Evolutionary conservation across 129 eudicot species (phyloP), one percentile per base, ranked within the genome.

Genomic region (Oenanthe sinensis): DNA sequence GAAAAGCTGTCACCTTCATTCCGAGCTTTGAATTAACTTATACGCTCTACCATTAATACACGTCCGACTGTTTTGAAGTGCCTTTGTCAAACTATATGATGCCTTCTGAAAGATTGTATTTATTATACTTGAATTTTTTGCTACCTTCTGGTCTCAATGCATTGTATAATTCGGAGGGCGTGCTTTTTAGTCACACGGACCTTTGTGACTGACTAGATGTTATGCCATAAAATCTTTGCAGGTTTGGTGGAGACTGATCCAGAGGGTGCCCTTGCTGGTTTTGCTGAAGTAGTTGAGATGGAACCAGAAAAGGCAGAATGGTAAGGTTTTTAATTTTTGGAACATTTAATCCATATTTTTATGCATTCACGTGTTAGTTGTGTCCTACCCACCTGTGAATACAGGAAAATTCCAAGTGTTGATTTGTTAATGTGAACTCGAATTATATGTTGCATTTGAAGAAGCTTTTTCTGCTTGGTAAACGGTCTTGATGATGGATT

Each of bases 221-320:
- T 52, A 24, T 62, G 16, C 24, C 72, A 14, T 67, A 30, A 67
- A 67, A 12, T 33, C 67, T 44, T 74, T 8, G 40, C 77, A 96
- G 99, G 99, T 71, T 80, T 92, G 91, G 97, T 92, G 77, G 99
- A 96, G 87, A 92, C 93, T 75, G 97, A 96, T 68, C 97, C 99
- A 20, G 91, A 96, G 81, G 97, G 87, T 54, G 99, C 99, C 70
- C 96, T 96, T 83, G 86, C 86, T 54, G 99, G 99, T 81, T 96
- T 96, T 81, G 91, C 95, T 47, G 97, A 96, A 84, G 99, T 96
- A 45, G 99, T 96, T 79, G 80, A 81, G 63, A 96, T 92, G 99
- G 99, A 96, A 78, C 96, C 99, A 52, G 97, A 96, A 83, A 96
- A 96, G 89, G 96, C 99, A 48, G 99, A 96, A 65, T 96, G 99